Evolutionary conservation across 108 stramenopile species (phyloP), one percentile per base, ranked within the genome.

Genomic region (Skeletonema potamos): DNA sequence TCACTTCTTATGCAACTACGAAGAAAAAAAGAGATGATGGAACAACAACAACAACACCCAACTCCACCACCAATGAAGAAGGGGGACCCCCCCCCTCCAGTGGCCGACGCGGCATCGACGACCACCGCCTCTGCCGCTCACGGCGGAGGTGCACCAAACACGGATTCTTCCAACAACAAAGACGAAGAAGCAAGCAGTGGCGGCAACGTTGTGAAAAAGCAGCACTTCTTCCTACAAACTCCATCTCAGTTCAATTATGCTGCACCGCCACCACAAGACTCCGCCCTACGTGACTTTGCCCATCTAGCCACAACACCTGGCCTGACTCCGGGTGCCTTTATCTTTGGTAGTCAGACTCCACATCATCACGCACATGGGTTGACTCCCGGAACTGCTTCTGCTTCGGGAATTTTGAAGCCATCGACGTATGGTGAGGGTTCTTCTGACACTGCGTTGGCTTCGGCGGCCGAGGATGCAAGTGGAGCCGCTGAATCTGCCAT

Each of bases 281-380:
- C 48, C 6, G 48, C 48, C 22, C 22, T 51, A n/a, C 37, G 39
- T 39, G 55, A 72, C 30, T 62, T 71, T 34, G 46, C 72, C 12
- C 55, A 55, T 37, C 24, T 63, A 1, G 58, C 57, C 1, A 37
- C 58, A 22, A 48, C 54, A 20, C 61, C 61, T 26, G 36, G 34
- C 0, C 5, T 13, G 39, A 66, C 73, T 6, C 72, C 63, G 6
- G 54, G 74, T 27, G 58, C 9, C 4, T 41, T 41, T 41, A 36
- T 29, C 18, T 70, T 77, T 64, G 76, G 61, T 2, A 54, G 55
- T 10, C 64, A 51, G n/a, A 70, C 69, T 65, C 44, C 57, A 37
- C 33, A 37, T 15, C 8, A 1, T 43, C 22, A 41, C n/a, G n/a
- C n/a, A n/a, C 30, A 62, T 43, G 27, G 18, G 24, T 51, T 51